These are phyloP conservation scores for Parascedosporium putredinis DNA, from an alignment of 2,329 filamentous ascomycete species.

Conservation along the genomic window DNA sequence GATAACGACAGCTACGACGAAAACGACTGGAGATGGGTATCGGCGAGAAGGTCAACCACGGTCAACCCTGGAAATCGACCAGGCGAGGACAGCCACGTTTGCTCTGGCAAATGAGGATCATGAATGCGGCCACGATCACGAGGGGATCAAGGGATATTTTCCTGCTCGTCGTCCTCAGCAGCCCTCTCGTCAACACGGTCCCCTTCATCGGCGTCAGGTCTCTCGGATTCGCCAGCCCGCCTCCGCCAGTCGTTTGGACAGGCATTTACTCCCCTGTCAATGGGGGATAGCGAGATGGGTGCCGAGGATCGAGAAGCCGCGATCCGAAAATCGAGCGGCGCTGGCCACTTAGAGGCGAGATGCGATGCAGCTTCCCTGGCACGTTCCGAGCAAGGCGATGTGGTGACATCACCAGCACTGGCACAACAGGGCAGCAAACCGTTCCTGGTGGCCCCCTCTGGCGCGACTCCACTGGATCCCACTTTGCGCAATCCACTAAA, in stretches of 20 bases:
- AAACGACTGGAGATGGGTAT: not conserved
- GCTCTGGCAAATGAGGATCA: not conserved
- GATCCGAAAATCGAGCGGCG: not conserved
- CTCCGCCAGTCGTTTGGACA: conserved; percentile 2
- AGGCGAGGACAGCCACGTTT: not conserved
- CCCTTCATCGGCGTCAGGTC: conserved; percentile 2
- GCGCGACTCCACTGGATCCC: not conserved
- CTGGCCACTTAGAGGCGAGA: not conserved
- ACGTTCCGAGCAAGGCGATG: not conserved
- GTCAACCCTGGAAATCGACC: not conserved
- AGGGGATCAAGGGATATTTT: conserved; percentile 4
- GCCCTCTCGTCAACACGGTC: conserved; percentile 4
- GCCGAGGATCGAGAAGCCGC: not conserved
- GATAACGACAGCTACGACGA: no score
- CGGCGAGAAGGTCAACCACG: not conserved
- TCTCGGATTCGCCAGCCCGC: not conserved
- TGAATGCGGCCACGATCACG: not conserved
- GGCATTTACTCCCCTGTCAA: conserved; percentile 5
- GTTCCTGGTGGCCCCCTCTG: not conserved
- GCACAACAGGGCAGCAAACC: not conserved
- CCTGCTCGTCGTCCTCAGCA: conserved; percentile 4
- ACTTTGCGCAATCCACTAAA: not conserved
- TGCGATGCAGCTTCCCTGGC: not conserved
- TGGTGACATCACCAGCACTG: not conserved
- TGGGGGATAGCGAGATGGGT: conserved; percentile 3